These are phyloP conservation scores for Colletotrichum brevisporum DNA, from an alignment of 2,329 filamentous ascomycete species.

Conservation along the genomic window DNA sequence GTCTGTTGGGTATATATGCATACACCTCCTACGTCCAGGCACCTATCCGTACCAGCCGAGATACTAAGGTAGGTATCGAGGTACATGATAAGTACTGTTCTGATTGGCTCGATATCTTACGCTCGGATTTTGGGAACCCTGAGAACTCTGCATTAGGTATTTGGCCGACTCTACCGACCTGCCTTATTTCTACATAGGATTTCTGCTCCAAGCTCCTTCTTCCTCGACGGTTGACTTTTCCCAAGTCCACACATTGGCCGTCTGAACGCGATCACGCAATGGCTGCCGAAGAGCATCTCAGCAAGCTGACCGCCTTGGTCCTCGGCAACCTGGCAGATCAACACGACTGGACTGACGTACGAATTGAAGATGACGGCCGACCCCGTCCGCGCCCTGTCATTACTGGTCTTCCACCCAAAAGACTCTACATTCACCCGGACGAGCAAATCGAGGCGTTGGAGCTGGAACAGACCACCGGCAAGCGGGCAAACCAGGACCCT, in stretches of 20 bases:
- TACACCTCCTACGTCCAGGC: no score
- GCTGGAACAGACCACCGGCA: slow-evolving; percentile 64
- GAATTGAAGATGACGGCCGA: slow-evolving; percentile 59
- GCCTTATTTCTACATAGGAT: no score
- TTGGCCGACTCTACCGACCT: no score
- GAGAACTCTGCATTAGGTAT: no score
- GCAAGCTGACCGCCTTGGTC: slow-evolving; percentile 61
- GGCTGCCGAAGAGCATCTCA: slow-evolving; percentile 22
- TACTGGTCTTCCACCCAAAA: slow-evolving; percentile 79
- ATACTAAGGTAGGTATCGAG: no score
- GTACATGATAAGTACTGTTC: no score
- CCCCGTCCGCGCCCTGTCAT: slow-evolving; percentile 74
- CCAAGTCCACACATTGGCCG: neutral
- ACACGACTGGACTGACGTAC: slow-evolving; percentile 79
- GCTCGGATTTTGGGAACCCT: no score
- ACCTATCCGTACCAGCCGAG: no score
- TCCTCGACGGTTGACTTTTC: neutral
- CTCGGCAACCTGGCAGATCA: slow-evolving; percentile 81
- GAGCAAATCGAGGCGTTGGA: slow-evolving; percentile 83
- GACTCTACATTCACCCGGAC: slow-evolving; percentile 85
- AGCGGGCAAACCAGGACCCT: slow-evolving; percentile 62
- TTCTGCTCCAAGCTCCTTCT: neutral
- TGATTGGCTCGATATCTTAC: no score
- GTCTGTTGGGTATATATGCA: no score
- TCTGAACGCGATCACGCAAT: neutral